Base-by-base conservation (phyloP, 176 grass and related monocot species). In the Elaeis guineensis region DNA sequence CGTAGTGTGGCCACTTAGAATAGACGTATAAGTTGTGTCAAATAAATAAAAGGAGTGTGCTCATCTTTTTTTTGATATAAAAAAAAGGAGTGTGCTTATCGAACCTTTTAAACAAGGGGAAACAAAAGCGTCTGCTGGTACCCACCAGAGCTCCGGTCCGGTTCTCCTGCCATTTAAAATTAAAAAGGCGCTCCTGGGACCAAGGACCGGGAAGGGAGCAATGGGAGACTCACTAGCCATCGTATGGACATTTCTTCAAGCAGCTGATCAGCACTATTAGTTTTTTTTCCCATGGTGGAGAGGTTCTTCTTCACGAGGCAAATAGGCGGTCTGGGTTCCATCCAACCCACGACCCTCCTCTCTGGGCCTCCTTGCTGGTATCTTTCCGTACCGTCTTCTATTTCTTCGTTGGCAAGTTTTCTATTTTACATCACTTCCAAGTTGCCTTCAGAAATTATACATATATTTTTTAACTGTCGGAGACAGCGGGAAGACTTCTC, bases 401-500 rank as follows among this genome's bases (percentile, higher is more conserved):
- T 17, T 6, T 3, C 0, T 44, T 30, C 53, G 4, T 22, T 4
- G 8, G 7, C 16, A 9, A 5, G 16, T 54, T 26, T 30, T 30
- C 28, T 30, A 5, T 30, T 28, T 30, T 30, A 30, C 5, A 30
- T 30, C 11, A 54, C 21, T 54, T 15, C 21, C 30, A 25, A 1
- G 15, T 39, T 76, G 17, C n/a, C 44, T 17, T 5, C 30, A 5
- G 5, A 21, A 15, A 21, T 22, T 18, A 16, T 44, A 44, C 28
- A 30, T 1, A 55, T 69, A 17, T 52, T 19, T 49, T 59, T 16
- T 14, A 59, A 25, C 48, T 55, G 64, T 18, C 1, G 19, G 28
- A 58, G 60, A 52, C 81, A 97, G 84, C 60, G 87, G 93, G 28
- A 97, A 97, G 68, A 91, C 84, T 35, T 97, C 84, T 55, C 87